These are phyloP conservation scores for Brettanomyces custersianus DNA, from an alignment of 805 yeast species.

Conservation along the genomic window DNA sequence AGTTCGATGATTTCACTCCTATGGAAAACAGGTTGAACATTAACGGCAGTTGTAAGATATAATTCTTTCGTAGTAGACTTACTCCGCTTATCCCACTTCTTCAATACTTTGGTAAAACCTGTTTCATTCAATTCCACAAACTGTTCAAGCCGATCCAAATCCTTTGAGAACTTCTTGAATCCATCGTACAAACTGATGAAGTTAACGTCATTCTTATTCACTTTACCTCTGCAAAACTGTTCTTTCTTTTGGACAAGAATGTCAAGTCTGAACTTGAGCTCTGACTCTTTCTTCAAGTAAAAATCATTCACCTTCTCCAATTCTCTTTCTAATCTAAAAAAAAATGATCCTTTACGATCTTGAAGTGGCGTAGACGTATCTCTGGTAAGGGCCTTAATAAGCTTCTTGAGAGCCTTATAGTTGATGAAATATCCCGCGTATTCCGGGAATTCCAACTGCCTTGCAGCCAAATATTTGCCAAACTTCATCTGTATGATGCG, in stretches of 20 bases:
- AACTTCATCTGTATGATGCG: no score
- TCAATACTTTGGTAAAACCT: conserved; percentile 90
- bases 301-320: conserved; percentile 91
- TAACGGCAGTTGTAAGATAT: conserved; percentile 84
- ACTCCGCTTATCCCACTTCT: conserved; percentile 97
- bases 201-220: conserved; percentile 61
- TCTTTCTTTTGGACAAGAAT: conserved; percentile 63
- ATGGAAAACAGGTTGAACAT: conserved; percentile 94
- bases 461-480: conserved; percentile 89
- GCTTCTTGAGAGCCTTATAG: conserved; percentile 87
- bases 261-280: conserved; percentile 70
- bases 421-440: conserved; percentile 90
- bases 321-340: conserved; percentile 87
- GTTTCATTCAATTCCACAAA: conserved; percentile 92
- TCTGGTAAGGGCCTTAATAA: conserved; percentile 63
- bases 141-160: conserved; percentile 81
- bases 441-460: conserved; percentile 92
- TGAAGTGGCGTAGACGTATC: conserved; percentile 44
- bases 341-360: conserved; percentile 84
- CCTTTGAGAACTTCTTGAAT: conserved; percentile 81
- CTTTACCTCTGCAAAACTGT: conserved; percentile 31
- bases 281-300: conserved; percentile 85
- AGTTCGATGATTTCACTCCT: conserved; percentile 77
- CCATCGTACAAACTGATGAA: conserved; percentile 81
- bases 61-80: conserved; percentile 91